Percentiles rank a stretch among this genome's conserved stretches.
Evolutionary conservation across 2,329 filamentous ascomycete species (phyloP).

Genomic region (Paecilomyces fulvus): DNA sequence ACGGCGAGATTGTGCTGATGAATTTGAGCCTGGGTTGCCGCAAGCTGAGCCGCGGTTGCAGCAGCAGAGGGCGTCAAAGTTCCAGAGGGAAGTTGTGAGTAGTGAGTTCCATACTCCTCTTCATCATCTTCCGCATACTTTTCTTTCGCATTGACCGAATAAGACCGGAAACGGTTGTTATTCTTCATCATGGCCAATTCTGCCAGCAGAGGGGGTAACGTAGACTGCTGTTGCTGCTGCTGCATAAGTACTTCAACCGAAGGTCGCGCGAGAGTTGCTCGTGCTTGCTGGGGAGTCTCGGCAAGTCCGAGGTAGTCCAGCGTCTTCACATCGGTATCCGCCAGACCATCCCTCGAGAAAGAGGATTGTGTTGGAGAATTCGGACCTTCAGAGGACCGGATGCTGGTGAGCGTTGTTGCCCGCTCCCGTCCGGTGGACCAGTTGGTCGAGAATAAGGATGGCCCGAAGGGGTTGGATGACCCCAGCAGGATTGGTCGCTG

Average conservation of each 20-base stretch:
- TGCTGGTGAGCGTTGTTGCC: conserved; percentile 80
- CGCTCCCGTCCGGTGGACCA: conserved; percentile 77
- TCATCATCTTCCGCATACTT: conserved; percentile 89
- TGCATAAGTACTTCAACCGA: conserved; percentile 43
- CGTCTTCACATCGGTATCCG: conserved; percentile 83
- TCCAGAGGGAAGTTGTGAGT: conserved; percentile 50
- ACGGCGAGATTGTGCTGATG: conserved; percentile 89
- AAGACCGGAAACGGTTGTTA: conserved; percentile 87
- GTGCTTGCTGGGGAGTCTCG: conserved; percentile 77
- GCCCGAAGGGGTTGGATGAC: conserved; percentile 64
- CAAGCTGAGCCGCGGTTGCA: conserved; percentile 49
- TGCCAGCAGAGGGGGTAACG: conserved; percentile 57
- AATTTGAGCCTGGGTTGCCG: conserved; percentile 59
- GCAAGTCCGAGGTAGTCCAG: conserved; percentile 92
- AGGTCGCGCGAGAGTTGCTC: conserved; percentile 61
- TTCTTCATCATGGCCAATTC: conserved; percentile 68
- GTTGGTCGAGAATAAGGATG: conserved; percentile 76
- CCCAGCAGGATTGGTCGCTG: conserved; percentile 66
- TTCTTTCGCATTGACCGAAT: conserved; percentile 97
- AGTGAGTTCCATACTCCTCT: conserved; percentile 59
- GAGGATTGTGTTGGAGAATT: conserved; percentile 80
- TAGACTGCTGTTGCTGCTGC: conserved; percentile 43
- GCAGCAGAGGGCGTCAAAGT: conserved; percentile 51
- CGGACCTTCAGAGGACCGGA: conserved; percentile 77
- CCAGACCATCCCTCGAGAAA: conserved; percentile 75